Evolutionary conservation across 805 yeast genomes (phyloP).

Genomic region (Candida peoriensis): DNA sequence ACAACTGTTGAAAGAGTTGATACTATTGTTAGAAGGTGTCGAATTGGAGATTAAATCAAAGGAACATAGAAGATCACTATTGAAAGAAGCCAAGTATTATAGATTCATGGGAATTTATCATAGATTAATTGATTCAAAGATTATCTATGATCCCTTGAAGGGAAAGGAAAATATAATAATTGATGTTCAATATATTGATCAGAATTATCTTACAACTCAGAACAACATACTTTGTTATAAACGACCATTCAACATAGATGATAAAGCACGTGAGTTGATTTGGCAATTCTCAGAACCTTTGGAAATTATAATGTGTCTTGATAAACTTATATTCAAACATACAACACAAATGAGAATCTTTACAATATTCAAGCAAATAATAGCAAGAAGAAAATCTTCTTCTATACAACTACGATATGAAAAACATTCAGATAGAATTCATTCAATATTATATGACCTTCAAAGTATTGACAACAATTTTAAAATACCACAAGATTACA

Average conservation of each 20-base stretch:
- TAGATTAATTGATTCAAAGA: constrained; percentile 46
- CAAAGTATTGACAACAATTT: too few relatives aligned
- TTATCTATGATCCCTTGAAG: constrained; percentile 48
- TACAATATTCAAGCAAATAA: too few relatives aligned
- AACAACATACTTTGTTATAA: constrained; percentile 24
- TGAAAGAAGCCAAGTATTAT: constrained; percentile 73
- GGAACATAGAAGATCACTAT: constrained; percentile 48
- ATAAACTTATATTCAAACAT: too few relatives aligned
- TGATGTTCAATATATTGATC: constrained; percentile 10
- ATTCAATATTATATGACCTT: too few relatives aligned
- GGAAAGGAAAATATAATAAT: constrained; percentile 49
- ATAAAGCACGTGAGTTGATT: neutral
- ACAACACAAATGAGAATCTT: too few relatives aligned
- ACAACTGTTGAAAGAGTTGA: constrained; percentile 26
- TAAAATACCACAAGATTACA: too few relatives aligned
- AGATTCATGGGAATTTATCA: constrained; percentile 74
- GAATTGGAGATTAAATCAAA: constrained; percentile 42
- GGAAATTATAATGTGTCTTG: too few relatives aligned
- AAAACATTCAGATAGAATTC: too few relatives aligned
- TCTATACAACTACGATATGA: too few relatives aligned
- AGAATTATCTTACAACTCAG: constrained; percentile 12
- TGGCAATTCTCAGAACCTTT: too few relatives aligned
- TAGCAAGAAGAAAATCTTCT: too few relatives aligned
- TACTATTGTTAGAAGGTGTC: constrained; percentile 54
- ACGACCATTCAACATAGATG: constrained; percentile 43